These are phyloP conservation scores for Cordyceps cicadae DNA, from an alignment of 2,329 filamentous ascomycete genomes.

Conservation along the genomic window DNA sequence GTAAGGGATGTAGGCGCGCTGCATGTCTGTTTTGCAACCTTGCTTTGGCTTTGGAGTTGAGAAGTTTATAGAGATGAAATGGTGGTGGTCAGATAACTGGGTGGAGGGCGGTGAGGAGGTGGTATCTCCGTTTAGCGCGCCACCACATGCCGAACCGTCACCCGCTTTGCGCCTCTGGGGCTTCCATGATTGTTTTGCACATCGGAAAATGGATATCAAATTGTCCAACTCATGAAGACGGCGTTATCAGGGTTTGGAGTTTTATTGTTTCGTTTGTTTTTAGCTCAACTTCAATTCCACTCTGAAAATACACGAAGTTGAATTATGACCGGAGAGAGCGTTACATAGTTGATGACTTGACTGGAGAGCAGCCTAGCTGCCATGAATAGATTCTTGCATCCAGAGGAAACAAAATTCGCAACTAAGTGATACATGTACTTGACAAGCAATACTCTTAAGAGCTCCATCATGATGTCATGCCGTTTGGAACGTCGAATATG, in stretches of 20 bases:
- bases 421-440: background rate
- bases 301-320: background rate
- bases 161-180: background rate
- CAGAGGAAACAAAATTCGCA: background rate
- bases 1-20: constrained; percentile 27
- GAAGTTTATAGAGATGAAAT: background rate
- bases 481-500: too few relatives aligned
- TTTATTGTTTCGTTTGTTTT: constrained; percentile 1
- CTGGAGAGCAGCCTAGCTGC: background rate
- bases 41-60: background rate
- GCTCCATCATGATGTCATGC: too few relatives aligned
- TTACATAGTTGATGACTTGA: background rate
- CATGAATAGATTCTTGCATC: constrained; percentile 3
- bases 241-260: constrained; percentile 7
- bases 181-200: background rate
- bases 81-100: background rate
- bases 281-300: background rate
- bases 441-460: too few relatives aligned
- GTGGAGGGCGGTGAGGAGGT: background rate
- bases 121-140: background rate
- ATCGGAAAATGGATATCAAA: constrained; percentile 4
- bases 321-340: constrained; percentile 2
- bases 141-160: background rate
- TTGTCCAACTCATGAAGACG: constrained; percentile 9
- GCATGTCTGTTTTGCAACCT: background rate